Percentiles rank a stretch among this genome's conserved stretches.
Conservation (phyloP, 2,329 filamentous ascomycete genomes). For the Phyllosticta citrichinensis region DNA sequence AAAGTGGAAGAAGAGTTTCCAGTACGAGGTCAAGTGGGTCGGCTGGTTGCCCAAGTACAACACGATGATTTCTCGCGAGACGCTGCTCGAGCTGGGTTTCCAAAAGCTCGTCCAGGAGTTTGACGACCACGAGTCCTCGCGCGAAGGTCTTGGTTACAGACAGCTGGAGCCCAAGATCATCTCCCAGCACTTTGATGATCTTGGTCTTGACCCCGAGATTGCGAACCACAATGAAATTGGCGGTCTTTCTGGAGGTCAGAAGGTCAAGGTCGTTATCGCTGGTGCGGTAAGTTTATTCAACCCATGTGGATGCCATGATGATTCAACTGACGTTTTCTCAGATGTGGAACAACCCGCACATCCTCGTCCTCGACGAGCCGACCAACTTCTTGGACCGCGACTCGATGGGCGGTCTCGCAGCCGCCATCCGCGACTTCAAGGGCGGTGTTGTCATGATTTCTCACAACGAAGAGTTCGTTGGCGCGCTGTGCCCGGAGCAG, state of each 20-base stretch:
- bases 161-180: slow-evolving; percentile 88
- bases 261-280: slow-evolving; percentile 96
- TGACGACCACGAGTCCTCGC: slow-evolving; percentile 96
- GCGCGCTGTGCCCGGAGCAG: slow-evolving; percentile 89
- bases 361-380: slow-evolving; percentile 94
- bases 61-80: slow-evolving; percentile 86
- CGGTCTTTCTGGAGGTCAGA: slow-evolving; percentile 90
- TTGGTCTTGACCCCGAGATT: slow-evolving; percentile 93
- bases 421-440: slow-evolving; percentile 95
- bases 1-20: slow-evolving; percentile 98
- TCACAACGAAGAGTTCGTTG: slow-evolving; percentile 98
- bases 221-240: slow-evolving; percentile 98
- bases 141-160: slow-evolving; percentile 94
- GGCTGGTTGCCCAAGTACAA: slow-evolving; percentile 86
- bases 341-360: slow-evolving; percentile 92
- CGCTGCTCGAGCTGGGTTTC: slow-evolving; percentile 75
- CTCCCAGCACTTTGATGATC: slow-evolving; percentile 94
- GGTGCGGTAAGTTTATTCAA: slow-evolving; percentile 40
- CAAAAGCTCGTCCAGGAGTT: slow-evolving; percentile 94
- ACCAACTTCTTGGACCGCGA: slow-evolving; percentile 99
- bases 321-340: background rate
- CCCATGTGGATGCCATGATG: background rate
- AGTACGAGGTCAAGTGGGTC: slow-evolving; percentile 97
- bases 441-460: slow-evolving; percentile 99
- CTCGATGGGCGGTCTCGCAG: slow-evolving; percentile 90